Evolutionary conservation across 495 filamentous ascomycete genomes (phyloP).

Genomic region (Penicillium verhagenii): DNA sequence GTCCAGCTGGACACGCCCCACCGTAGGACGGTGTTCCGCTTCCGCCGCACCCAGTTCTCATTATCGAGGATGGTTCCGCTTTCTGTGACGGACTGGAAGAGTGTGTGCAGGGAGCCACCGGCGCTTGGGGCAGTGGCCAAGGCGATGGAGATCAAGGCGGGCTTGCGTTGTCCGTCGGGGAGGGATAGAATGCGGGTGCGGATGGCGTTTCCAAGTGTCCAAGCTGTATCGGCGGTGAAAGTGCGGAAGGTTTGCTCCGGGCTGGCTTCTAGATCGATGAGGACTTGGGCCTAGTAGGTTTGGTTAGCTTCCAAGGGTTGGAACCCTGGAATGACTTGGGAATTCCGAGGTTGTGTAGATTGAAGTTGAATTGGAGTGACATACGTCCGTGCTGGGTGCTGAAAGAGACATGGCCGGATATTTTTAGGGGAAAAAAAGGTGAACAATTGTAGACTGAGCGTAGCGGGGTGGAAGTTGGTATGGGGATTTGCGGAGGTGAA

Average conservation of each 20-base stretch:
- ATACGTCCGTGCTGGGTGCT: conserved; percentile 39
- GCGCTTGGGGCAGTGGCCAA: conserved; percentile 42
- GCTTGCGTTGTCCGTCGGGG: conserved; percentile 41
- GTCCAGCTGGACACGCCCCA: conserved; percentile 66
- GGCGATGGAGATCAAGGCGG: conserved; percentile 66
- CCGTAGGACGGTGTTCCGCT: conserved; percentile 67
- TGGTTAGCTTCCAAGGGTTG: conserved; percentile 6
- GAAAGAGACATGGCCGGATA: conserved; percentile 32
- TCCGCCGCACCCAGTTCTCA: conserved; percentile 59
- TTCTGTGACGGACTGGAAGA: conserved; percentile 60
- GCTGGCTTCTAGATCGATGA: conserved; percentile 50
- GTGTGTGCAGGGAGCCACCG: conserved; percentile 43
- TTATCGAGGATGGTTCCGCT: conserved; percentile 62
- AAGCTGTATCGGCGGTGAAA: conserved; percentile 68
- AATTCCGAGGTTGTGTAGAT: background rate
- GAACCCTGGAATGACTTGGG: background rate
- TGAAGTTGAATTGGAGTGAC: conserved; percentile 5
- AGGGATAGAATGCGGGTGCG: conserved; percentile 59
- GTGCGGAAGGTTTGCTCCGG: conserved; percentile 51
- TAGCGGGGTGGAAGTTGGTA: background rate
- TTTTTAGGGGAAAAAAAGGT: background rate
- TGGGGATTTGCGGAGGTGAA: background rate
- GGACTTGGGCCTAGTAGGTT: conserved; percentile 41
- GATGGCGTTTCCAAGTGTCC: conserved; percentile 62
- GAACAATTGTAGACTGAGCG: background rate